Evolutionary conservation across 306 rosid species (phyloP), one percentile per base, ranked within the genome.

Genomic region (Cicer yamashitae): DNA sequence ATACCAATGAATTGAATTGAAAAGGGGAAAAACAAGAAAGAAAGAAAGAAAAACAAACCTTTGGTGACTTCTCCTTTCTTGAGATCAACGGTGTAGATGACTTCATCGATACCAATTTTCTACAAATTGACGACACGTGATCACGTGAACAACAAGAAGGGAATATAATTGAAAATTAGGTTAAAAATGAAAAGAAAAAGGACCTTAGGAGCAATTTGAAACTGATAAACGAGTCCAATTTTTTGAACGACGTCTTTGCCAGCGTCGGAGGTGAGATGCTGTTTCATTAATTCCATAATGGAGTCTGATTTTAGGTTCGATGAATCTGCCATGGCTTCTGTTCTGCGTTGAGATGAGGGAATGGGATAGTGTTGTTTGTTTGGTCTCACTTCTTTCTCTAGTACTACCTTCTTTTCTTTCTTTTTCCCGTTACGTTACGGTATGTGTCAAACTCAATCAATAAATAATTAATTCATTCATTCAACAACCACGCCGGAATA

Each of bases 51-150:
- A 18, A 46, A 74, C 88, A 6, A 82, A 91, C 98, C 99, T 92
- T 89, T 89, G 73, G 45, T 74, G 63, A 94, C 96, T 57, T 86
- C 86, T 68, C 96, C 96, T 70, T 89, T 89, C 96, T 94, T 94
- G 79, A 92, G 92, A 90, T 94, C 96, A 86, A 94, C 85, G 1
- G 87, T 84, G 56, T 89, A 94, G 34, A 76, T 25, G 6, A 87
- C 90, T 90, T 92, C 98, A 8, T 94, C 72, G 76, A 86, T 18
- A 73, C 99, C 99, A 68, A 94, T 51, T 89, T 94, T 94, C 99
- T 94, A 76, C 34, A 53, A 63, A 59, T 67, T 13, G 14, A 68
- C 4, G 15, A 62, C 7, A 34, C 3, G 50, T 9, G 7, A 50
- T n/a, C 5, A 30, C 3, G 56, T 50, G 18, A 50, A 13, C 56